Conservation (phyloP, 1,284 basidiomycete species). For the Malassezia psittaci region DNA sequence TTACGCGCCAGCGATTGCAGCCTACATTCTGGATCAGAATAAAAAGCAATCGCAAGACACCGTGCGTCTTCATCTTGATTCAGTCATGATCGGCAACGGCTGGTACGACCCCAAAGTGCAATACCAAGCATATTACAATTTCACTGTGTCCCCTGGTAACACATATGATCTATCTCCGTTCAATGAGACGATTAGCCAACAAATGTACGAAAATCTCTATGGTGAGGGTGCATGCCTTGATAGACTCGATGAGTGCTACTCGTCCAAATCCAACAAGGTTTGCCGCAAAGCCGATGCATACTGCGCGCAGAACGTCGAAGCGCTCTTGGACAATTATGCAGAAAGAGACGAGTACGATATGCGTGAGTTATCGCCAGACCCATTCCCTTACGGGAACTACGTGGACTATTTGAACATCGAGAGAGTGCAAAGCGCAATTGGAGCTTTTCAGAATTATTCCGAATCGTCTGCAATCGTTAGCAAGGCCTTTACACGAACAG, state of each 20-base stretch:
- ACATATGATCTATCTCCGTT: conserved; percentile 25
- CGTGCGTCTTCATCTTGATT: conserved; percentile 56
- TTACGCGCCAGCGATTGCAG: conserved; percentile 55
- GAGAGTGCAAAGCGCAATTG: conserved; percentile 24
- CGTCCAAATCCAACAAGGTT: conserved; percentile 19
- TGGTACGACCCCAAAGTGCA: conserved; percentile 30
- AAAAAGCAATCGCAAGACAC: conserved; percentile 52
- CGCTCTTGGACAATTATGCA: conserved; percentile 19
- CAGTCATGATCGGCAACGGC: conserved; percentile 55
- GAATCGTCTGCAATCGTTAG: conserved; percentile 20
- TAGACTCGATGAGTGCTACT: conserved; percentile 25
- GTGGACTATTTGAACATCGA: conserved; percentile 27
- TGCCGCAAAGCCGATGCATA: conserved; percentile 29
- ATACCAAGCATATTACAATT: conserved; percentile 34
- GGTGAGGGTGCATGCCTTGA: conserved; percentile 31
- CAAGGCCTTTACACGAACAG: conserved; percentile 21
- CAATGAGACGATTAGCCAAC: conserved; percentile 19
- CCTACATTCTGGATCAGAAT: conserved; percentile 56
- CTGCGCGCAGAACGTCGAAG: conserved; percentile 26
- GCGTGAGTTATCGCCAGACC: conserved; percentile 29
- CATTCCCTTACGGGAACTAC: conserved; percentile 30
- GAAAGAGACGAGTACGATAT: conserved; percentile 32
- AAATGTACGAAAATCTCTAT: conserved; percentile 25
- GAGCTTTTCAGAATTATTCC: conserved; percentile 29
- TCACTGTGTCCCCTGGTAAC: conserved; percentile 29